Base-by-base conservation (phyloP, 2,329 filamentous ascomycete genomes). In the Xylaria arbuscula region DNA sequence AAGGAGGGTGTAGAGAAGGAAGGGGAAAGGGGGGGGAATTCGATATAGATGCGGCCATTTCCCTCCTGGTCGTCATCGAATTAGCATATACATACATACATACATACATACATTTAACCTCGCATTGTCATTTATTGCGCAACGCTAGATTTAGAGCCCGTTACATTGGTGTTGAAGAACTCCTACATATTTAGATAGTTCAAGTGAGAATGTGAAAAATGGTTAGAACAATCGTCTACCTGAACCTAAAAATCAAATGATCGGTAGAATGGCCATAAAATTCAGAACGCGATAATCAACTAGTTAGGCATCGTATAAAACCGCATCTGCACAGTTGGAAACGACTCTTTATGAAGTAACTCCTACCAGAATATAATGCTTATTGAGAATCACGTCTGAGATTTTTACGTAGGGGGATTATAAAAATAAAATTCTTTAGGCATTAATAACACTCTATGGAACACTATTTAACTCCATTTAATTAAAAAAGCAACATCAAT, bases 401-500 rank as follows among this genome's bases (percentile, higher is more conserved):
- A 38, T 28, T n/a, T n/a, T 13, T 17, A 22, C n/a, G 24, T 28
- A n/a, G 5, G 19, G 17, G 9, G 22, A 40, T 50, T 22, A 48
- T 38, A 40, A 58, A n/a, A 54, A 40, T 42, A 2, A 28, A 9
- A 13, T 17, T 47, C 17, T n/a, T 28, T 40, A n/a, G 22, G 34
- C 32, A 28, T 17, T 8, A 42, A 66, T 3, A 22, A 2, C 61
- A 54, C 32, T 32, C 15, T 58, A 28, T 28, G 28, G 5, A 28
- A 2, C 28, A 28, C 24, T 34, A 17, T 36, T 42, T 19, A 38
- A 11, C n/a, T 22, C 36, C 50, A 40, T 59, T 63, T 38, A 57
- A 61, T 19, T 64, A 45, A 61, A 66, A 17, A 57, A 54, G 42
- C 28, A 62, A 62, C 60, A 62, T 70, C 48, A 61, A 64, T 62